phyloP scores from a whole-genome alignment of 352 stramenopile genomes.

The Phytophthora europaea region DNA sequence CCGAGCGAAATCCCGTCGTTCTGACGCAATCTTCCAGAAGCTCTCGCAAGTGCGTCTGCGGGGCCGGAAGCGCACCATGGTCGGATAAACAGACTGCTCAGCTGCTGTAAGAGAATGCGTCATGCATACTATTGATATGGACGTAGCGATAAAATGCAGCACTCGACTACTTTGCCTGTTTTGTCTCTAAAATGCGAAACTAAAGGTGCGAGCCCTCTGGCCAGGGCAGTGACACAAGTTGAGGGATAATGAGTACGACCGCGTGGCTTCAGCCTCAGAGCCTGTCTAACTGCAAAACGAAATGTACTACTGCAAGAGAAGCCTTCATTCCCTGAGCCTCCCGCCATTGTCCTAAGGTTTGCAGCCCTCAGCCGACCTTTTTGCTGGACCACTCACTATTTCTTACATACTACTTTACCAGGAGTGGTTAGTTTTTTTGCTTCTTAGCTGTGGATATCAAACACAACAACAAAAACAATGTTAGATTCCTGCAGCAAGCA shows the following conservation, averaged over 20 bases:
- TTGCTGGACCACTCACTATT: constrained; percentile 16
- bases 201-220: background rate
- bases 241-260: background rate
- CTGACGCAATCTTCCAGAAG: constrained; percentile 87
- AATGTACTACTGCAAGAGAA: constrained; percentile 11
- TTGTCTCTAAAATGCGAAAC: background rate
- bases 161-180: background rate
- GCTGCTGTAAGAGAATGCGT: background rate
- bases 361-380: background rate
- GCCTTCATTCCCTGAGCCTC: background rate
- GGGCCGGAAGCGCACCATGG: constrained; percentile 93
- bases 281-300: background rate
- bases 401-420: constrained; percentile 34
- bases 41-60: constrained; percentile 89
- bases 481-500: constrained; percentile 4
- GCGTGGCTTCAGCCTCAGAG: background rate
- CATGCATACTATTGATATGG: background rate
- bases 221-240: background rate
- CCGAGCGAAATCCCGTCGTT: constrained; percentile 78
- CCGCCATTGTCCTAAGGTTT: constrained; percentile 2
- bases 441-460: constrained; percentile 59
- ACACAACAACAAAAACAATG: background rate
- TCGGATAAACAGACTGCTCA: constrained; percentile 66
- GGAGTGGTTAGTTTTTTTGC: constrained; percentile 62
- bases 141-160: background rate